A percentile compares a stretch with the other conserved stretches of the same genome.
phyloP scores from a whole-genome alignment of 1,284 basidiomycete species.

The Ganoderma resinaceum region DNA sequence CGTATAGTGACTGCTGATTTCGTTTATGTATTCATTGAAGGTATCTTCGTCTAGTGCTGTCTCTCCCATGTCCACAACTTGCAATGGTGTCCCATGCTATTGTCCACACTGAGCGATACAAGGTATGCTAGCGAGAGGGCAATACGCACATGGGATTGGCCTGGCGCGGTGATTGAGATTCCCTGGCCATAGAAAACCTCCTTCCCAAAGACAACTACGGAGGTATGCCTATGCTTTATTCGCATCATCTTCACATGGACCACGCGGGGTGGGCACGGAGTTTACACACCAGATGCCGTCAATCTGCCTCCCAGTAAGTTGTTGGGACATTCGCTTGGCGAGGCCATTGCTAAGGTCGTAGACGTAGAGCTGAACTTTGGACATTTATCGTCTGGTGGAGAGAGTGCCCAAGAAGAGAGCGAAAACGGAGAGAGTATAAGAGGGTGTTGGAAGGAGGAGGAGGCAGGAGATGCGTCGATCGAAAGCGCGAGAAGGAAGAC shows the following conservation, averaged over 20 bases:
- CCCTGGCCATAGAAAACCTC: slow-evolving; percentile 93
- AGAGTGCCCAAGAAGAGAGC: neutral
- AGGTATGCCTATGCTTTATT: slow-evolving; percentile 75
- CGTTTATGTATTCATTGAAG: slow-evolving; percentile 81
- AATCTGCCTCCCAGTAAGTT: slow-evolving; percentile 86
- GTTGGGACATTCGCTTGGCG: slow-evolving; percentile 76
- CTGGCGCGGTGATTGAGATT: slow-evolving; percentile 71
- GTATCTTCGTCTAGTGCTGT: slow-evolving; percentile 86
- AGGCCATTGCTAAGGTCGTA: slow-evolving; percentile 92
- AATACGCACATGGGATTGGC: slow-evolving; percentile 76
- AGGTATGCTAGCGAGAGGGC: slow-evolving; percentile 7
- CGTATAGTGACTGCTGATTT: slow-evolving; percentile 82
- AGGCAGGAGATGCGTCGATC: neutral
- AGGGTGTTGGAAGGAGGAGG: neutral
- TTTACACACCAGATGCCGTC: slow-evolving; percentile 83
- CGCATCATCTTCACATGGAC: neutral
- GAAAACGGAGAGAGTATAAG: neutral
- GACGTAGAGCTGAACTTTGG: slow-evolving; percentile 68
- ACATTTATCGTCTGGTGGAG: slow-evolving; percentile 29
- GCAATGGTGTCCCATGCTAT: slow-evolving; percentile 78
- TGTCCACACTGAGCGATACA: neutral
- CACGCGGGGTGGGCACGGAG: neutral
- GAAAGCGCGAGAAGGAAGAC: slow-evolving; percentile 10
- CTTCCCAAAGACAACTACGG: slow-evolving; percentile 84
- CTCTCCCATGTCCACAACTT: slow-evolving; percentile 82